phyloP scores from a whole-genome alignment of 768 basidiomycete genomes.

The Russula abietina region DNA sequence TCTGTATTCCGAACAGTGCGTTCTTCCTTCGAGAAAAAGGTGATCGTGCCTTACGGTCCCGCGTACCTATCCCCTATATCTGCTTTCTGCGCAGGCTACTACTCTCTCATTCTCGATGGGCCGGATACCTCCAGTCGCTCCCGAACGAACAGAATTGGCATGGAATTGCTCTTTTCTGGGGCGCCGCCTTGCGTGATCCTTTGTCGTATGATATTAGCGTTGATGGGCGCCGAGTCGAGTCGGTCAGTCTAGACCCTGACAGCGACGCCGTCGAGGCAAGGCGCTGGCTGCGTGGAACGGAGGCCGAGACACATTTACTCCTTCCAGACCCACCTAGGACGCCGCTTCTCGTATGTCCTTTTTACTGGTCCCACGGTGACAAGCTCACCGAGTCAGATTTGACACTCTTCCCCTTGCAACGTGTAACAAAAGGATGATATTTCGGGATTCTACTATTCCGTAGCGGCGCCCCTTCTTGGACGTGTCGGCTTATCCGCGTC shows the following conservation, averaged over 20 bases:
- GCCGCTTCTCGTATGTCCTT: constrained; percentile 15
- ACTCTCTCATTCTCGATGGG: constrained; percentile 26
- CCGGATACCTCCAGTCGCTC: constrained; percentile 28
- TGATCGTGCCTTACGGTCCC: neutral
- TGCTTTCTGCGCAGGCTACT: constrained; percentile 18
- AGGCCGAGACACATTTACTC: constrained; percentile 14
- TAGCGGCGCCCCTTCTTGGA: constrained; percentile 27
- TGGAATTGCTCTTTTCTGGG: constrained; percentile 30
- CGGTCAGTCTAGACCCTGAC: constrained; percentile 7
- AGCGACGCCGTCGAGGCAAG: constrained; percentile 20
- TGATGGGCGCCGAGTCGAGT: neutral
- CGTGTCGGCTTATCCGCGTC: constrained; percentile 25
- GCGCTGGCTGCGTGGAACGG: constrained; percentile 21
- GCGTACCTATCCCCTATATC: neutral
- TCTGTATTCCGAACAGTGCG: constrained; percentile 27
- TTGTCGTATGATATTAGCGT: constrained; percentile 1
- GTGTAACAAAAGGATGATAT: constrained; percentile 16
- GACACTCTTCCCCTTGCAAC: neutral
- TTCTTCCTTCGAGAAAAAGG: neutral
- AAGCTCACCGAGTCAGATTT: neutral
- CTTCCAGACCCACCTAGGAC: constrained; percentile 11
- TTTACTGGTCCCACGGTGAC: neutral
- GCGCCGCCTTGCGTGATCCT: constrained; percentile 4
- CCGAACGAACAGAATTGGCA: constrained; percentile 21
- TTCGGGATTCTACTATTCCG: constrained; percentile 15